Evolutionary conservation across 2,329 filamentous ascomycete genomes (phyloP).

Genomic region (Penicillium sp.): DNA sequence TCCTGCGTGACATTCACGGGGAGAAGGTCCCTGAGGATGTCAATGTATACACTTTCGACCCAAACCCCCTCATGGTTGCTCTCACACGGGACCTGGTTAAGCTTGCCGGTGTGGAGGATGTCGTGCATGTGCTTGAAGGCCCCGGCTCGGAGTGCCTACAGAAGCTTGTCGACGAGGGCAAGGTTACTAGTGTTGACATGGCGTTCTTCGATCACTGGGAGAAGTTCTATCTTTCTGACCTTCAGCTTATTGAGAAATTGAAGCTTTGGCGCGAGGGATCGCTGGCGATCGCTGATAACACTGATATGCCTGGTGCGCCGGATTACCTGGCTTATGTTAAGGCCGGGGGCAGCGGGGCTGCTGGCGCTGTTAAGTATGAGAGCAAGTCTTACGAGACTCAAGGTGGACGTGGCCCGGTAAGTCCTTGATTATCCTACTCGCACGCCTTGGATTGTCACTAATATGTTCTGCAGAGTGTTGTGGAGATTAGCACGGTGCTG

Average conservation of each 20-base stretch:
- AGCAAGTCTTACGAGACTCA: conserved; percentile 17
- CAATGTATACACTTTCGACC: conserved; percentile 40
- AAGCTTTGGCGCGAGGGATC: conserved; percentile 33
- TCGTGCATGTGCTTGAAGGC: conserved; percentile 37
- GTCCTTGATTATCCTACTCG: too few species aligned
- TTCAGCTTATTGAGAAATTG: conserved; percentile 36
- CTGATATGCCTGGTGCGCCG: conserved; percentile 42
- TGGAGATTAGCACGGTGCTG: conserved; percentile 22
- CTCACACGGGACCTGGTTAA: conserved; percentile 34
- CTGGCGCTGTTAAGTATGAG: conserved; percentile 24
- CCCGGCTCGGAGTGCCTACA: conserved; percentile 30
- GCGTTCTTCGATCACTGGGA: conserved; percentile 41
- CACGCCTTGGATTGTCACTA: not conserved
- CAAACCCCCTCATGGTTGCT: conserved; percentile 30
- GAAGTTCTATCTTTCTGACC: conserved; percentile 38
- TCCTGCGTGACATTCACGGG: conserved; percentile 26
- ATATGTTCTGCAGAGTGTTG: conserved; percentile 15
- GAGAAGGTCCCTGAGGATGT: conserved; percentile 14
- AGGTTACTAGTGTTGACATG: conserved; percentile 32
- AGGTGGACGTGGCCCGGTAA: conserved; percentile 10
- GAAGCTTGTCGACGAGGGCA: conserved; percentile 27
- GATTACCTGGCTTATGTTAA: conserved; percentile 43
- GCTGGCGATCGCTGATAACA: conserved; percentile 41
- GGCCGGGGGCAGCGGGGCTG: conserved; percentile 18
- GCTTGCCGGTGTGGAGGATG: conserved; percentile 34